Evolutionary conservation across 1,284 basidiomycete species (phyloP), one percentile per base, ranked within the genome.

Genomic region (Ganoderma lucidum): DNA sequence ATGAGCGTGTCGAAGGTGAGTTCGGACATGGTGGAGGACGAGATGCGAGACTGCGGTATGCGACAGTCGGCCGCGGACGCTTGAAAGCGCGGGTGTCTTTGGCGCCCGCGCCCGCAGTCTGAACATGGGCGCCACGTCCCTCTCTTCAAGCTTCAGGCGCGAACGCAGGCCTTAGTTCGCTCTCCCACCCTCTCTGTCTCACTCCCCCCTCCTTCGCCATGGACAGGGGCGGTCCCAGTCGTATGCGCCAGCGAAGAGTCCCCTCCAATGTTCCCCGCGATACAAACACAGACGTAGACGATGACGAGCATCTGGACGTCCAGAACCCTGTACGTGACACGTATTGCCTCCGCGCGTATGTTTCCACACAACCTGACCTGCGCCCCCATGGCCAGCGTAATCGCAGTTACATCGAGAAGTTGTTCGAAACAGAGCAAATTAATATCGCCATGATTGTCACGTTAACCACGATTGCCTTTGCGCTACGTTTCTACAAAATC

Each of bases 401-500:
- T 51, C 86, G 89, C 67, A 90, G 89, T 73, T 81, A 82, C 39
- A 79, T 88, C 10, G 92, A 93, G 77, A 81, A 85, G 71, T 71
- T 88, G 53, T 78, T 93, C 59, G 90, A 93, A 75, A 87, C 88
- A 28, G 81, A 83, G 62, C 83, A 83, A 66, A 89, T 86, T 62
- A 93, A 90, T 78, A 80, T 83, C 66, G 81, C 85, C 32, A 84
- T 91, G 35, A 86, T 92, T 59, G 84, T 83, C 65, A 77, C 85
- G 17, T 84, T 97, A 65, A 96, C 95, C 23, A 83, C 86, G 2
- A 78, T 95, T 51, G 93, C 95, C 15, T 93, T 96, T 78, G 87
- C 89, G 28, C 81, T 97, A 67, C 90, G 96, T 62, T 97, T 98
- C 84, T 96, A 93, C 85, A 94, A 96, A 84, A 96, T 98, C 81